Evolutionary conservation across 1,284 basidiomycete species (phyloP).

Genomic region (Cryptococcus hybrid): DNA sequence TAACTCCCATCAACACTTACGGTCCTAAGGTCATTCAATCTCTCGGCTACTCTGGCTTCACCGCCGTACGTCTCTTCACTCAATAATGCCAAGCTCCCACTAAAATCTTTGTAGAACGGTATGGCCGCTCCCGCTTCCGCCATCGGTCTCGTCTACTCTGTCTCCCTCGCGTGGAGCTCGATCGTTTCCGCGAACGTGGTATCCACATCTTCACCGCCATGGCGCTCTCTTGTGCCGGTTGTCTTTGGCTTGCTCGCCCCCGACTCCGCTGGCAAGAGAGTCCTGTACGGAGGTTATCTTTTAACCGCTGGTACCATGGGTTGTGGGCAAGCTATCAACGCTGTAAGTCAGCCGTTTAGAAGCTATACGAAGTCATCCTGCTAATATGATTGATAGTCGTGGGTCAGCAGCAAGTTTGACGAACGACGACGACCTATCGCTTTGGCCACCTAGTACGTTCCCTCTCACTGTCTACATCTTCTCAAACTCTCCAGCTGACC

Average conservation of each 20-base stretch:
- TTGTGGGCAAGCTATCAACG: conserved; percentile 22
- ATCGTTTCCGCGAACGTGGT: conserved; percentile 9
- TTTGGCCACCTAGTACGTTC: conserved; percentile 13
- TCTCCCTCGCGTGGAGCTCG: conserved; percentile 12
- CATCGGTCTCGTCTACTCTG: conserved; percentile 19
- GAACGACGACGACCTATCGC: conserved; percentile 19
- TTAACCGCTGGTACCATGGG: conserved; percentile 23
- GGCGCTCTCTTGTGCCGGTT: conserved; percentile 52
- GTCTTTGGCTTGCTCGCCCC: conserved; percentile 82
- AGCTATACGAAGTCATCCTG: neutral
- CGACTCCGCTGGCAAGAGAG: conserved; percentile 61
- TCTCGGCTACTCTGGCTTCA: conserved; percentile 20
- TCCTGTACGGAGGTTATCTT: conserved; percentile 20
- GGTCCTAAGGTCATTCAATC: conserved; percentile 18
- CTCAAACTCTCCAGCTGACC: neutral
- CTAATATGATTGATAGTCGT: conserved; percentile 8
- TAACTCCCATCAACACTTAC: conserved; percentile 22
- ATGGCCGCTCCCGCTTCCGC: conserved; percentile 22
- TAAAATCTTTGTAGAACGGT: conserved; percentile 9
- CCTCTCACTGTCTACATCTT: neutral
- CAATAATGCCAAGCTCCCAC: neutral
- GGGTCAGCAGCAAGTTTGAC: conserved; percentile 19
- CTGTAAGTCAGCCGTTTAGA: neutral
- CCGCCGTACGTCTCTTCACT: neutral
- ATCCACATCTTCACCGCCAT: conserved; percentile 19